phyloP scores from a whole-genome alignment of 495 filamentous ascomycete species.

The Penicillium nucicola region DNA sequence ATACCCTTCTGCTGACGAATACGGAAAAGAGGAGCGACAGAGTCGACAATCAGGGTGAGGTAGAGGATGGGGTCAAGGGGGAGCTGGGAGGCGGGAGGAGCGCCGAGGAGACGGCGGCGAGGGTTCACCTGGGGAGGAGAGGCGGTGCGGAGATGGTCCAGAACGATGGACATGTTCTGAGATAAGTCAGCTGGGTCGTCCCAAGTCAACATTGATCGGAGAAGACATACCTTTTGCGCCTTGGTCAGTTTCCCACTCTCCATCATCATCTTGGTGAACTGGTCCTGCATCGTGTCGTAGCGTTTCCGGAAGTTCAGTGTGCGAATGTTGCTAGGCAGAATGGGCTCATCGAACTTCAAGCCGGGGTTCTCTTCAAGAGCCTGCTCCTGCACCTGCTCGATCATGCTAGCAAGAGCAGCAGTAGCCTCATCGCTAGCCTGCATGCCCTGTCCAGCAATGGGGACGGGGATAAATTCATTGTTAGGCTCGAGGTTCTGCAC shows the following conservation, averaged over 20 bases:
- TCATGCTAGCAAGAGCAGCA: slow-evolving; percentile 38
- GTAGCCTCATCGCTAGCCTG: slow-evolving; percentile 22
- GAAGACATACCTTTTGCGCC: slow-evolving; percentile 67
- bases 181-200: background rate
- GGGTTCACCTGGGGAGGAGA: slow-evolving; percentile 70
- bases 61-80: slow-evolving; percentile 75
- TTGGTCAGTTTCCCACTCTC: slow-evolving; percentile 76
- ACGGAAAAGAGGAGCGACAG: slow-evolving; percentile 84
- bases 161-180: slow-evolving; percentile 83
- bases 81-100: slow-evolving; percentile 69
- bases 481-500: slow-evolving; percentile 10
- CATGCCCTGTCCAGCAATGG: background rate
- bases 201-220: background rate
- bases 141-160: slow-evolving; percentile 82
- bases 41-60: slow-evolving; percentile 88
- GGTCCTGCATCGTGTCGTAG: slow-evolving; percentile 77
- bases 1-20: slow-evolving; percentile 71
- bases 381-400: slow-evolving; percentile 31
- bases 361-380: slow-evolving; percentile 43
- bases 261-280: slow-evolving; percentile 90
- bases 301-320: slow-evolving; percentile 65
- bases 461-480: slow-evolving; percentile 3
- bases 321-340: slow-evolving; percentile 50
- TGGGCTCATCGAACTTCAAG: slow-evolving; percentile 72
- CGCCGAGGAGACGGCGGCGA: slow-evolving; percentile 64